Base-by-base conservation (phyloP, 768 basidiomycete species). In the Hygrophorus russula region DNA sequence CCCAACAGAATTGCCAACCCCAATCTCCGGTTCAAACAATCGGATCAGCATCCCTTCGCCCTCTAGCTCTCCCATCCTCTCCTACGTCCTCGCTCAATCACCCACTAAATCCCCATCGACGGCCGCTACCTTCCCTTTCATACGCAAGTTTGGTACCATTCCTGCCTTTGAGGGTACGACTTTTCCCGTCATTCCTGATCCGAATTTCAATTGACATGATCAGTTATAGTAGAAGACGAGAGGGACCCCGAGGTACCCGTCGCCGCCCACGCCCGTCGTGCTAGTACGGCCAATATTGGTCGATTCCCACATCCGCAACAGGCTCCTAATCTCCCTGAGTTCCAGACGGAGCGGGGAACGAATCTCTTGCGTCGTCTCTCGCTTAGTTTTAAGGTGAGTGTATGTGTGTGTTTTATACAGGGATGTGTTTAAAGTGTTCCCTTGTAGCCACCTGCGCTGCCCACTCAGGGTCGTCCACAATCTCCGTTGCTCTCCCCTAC, bases 341-440 rank as follows among this genome's bases (percentile, higher is more conserved):
- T 65, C 12, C 71, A 71, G 20, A 60, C 69, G 7, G 82, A 86
- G 46, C 73, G 87, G 7, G 85, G 82, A 1, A 70, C 76, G 11
- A 82, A 78, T 44, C 66, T 89, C 20, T 61, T 90, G 47, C 73
- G 85, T 40, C 73, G 87, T 42, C 78, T 90, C 43, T 88, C 86
- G 30, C 66, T 90, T 8, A 76, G 81, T 48, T 71, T 83, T 18
- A 76, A 70, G 68, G 85, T 84, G 50, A 53, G 75, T 64, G 18
- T 37, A 47, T 46, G 9, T n/a, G n/a, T n/a, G 49, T 30, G 36
- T 36, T 30, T 18, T 34, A 18, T 30, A 39, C 12, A 15, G 12
- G n/a, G n/a, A 41, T 38, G 33, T 36, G 17, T 28, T 1, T 41
- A 39, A 28, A 31, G 41, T 47, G 9, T 50, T 45, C 47, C 53